These are phyloP conservation scores for Aspergillus spinulosporus DNA, from an alignment of 2,329 filamentous ascomycete genomes.

Conservation along the genomic window DNA sequence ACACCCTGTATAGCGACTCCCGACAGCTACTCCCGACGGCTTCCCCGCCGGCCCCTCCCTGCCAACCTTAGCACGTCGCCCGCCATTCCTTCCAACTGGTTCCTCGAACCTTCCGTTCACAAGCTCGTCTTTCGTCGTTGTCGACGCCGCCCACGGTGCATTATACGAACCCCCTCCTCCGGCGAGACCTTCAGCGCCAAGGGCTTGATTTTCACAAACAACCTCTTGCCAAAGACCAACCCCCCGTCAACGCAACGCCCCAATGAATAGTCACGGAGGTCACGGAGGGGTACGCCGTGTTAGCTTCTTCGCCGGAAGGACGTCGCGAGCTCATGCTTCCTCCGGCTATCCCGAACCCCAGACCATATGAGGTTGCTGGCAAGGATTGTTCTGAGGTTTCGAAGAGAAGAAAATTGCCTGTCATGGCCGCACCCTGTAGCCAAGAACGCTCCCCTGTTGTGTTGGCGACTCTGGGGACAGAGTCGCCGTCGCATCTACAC, in stretches of 20 bases:
- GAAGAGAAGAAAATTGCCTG: too few species aligned
- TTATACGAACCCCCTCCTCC: constrained; percentile 41
- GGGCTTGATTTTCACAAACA: constrained; percentile 5
- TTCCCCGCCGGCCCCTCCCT: constrained; percentile 15
- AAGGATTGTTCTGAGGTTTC: neutral
- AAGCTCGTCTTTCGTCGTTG: constrained; percentile 22
- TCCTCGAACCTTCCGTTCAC: constrained; percentile 15
- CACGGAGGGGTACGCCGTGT: constrained; percentile 42
- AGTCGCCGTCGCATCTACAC: constrained; percentile 15
- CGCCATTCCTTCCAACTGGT: constrained; percentile 12
- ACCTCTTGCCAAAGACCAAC: constrained; percentile 12
- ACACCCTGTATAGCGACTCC: constrained; percentile 20
- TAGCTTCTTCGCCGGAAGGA: constrained; percentile 47
- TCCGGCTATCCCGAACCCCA: constrained; percentile 46
- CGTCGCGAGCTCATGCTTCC: constrained; percentile 46
- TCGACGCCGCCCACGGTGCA: constrained; percentile 46
- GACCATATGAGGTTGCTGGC: constrained; percentile 22
- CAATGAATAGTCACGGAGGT: constrained; percentile 44
- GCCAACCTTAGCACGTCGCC: constrained; percentile 4
- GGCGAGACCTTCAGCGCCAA: constrained; percentile 22
- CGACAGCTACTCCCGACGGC: constrained; percentile 4
- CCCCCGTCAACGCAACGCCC: constrained; percentile 41
- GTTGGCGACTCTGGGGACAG: constrained; percentile 1
- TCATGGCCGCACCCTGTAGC: neutral
- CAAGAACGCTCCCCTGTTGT: neutral